These are phyloP conservation scores for Eimeria praecox DNA, from an alignment of 169 alveolate genomes.

Conservation along the genomic window DNA sequence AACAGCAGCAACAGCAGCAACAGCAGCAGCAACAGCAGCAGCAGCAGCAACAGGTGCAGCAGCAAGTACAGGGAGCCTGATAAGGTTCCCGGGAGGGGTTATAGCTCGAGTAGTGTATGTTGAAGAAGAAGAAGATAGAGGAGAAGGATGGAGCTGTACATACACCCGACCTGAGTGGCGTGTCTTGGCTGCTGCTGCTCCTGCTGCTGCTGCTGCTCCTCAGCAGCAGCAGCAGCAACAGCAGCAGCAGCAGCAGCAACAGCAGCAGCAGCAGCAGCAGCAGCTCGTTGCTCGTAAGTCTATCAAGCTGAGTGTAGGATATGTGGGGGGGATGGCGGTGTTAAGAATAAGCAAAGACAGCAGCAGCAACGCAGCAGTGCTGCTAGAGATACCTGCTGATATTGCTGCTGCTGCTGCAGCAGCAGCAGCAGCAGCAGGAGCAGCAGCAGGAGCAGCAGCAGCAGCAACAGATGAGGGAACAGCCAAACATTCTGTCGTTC, in stretches of 20 bases:
- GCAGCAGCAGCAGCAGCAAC: slow-evolving; percentile 45
- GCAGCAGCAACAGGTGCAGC: not conserved
- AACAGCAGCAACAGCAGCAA: slow-evolving; percentile 19
- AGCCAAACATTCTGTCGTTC: slow-evolving; percentile 54
- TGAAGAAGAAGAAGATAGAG: not conserved
- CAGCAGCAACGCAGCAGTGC: slow-evolving; percentile 40
- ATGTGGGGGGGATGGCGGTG: slow-evolving; percentile 9
- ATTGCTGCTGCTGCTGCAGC: slow-evolving; percentile 89
- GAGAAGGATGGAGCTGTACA: slow-evolving; percentile 48
- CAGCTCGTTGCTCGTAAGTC: not conserved
- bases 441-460: slow-evolving; percentile 99
- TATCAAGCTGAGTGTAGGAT: not conserved
- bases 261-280: slow-evolving; percentile 13
- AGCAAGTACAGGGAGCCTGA: not conserved
- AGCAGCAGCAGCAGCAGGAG: slow-evolving; percentile 99
- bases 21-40: slow-evolving; percentile 5
- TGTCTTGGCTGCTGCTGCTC: not conserved
- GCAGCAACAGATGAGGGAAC: slow-evolving; percentile 97
- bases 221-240: slow-evolving; percentile 50
- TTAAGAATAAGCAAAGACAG: not conserved
- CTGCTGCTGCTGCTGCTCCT: not conserved
- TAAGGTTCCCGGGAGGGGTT: not conserved
- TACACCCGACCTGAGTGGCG: slow-evolving; percentile 63
- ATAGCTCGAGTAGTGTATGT: not conserved
- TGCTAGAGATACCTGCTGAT: not conserved